Percentiles rank a stretch among this genome's conserved stretches.
phyloP scores from a whole-genome alignment of 306 rosid genomes.

The Adenanthera pavonina region DNA sequence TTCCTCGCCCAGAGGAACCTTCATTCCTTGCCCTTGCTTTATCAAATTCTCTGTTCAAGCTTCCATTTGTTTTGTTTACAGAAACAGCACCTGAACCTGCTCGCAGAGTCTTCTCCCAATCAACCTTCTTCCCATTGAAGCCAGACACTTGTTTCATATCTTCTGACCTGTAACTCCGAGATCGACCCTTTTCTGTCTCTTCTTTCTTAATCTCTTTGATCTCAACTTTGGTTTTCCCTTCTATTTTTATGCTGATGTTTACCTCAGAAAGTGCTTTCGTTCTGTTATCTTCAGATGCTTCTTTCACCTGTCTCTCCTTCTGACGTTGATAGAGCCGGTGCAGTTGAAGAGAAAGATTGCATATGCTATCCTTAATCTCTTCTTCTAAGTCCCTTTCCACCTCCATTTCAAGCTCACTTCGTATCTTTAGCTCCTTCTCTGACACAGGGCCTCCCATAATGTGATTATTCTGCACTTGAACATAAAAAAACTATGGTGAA shows the following conservation, averaged over 20 bases:
- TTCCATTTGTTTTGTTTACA: slow-evolving; percentile 31
- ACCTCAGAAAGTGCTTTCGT: slow-evolving; percentile 56
- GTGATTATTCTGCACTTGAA: slow-evolving; percentile 21
- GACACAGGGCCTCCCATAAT: slow-evolving; percentile 35
- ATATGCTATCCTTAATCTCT: slow-evolving; percentile 67
- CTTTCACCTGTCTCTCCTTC: slow-evolving; percentile 45
- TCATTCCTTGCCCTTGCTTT: slow-evolving; percentile 29
- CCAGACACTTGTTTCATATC: slow-evolving; percentile 20
- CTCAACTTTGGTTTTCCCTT: slow-evolving; percentile 64
- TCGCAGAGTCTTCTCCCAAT: slow-evolving; percentile 66
- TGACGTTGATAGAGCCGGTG: slow-evolving; percentile 54
- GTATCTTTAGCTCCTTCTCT: slow-evolving; percentile 62
- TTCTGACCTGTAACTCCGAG: slow-evolving; percentile 32
- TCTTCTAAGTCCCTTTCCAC: slow-evolving; percentile 74
- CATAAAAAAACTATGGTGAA: slow-evolving; percentile 8
- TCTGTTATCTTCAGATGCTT: background rate
- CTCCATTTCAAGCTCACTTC: slow-evolving; percentile 62
- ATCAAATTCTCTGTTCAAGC: slow-evolving; percentile 7
- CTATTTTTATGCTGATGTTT: slow-evolving; percentile 65
- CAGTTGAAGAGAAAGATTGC: slow-evolving; percentile 70
- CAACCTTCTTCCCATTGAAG: slow-evolving; percentile 47
- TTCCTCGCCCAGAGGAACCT: background rate
- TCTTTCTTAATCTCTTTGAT: slow-evolving; percentile 59
- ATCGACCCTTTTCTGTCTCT: slow-evolving; percentile 33
- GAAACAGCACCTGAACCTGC: slow-evolving; percentile 40